Base-by-base conservation (phyloP, 1,284 basidiomycete genomes). In the Tremellales sp. region DNA sequence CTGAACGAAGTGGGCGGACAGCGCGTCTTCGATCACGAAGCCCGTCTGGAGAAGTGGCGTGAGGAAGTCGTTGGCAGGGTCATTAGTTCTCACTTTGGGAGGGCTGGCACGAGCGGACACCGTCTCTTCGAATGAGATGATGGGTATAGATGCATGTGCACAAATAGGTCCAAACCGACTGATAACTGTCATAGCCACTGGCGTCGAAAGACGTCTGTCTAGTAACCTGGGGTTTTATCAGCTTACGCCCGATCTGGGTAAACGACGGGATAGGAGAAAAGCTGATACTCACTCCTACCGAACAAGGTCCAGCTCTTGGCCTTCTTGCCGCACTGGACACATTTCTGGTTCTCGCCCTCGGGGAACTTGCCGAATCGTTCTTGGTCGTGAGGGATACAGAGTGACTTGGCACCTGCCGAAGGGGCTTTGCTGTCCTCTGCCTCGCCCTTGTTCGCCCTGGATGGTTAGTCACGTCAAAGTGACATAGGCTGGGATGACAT, bases 341-440 rank as follows among this genome's bases (percentile, higher is more conserved):
- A 96, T 70, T 87, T 89, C 75, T 87, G 82, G 48, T 88, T 84
- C 67, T 85, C 84, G 62, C 92, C 88, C 26, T 73, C 66, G 21
- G 70, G 68, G 67, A 73, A 73, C 35, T 81, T 76, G 13, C 84
- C 79, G 81, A 84, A 96, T 43, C 81, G 81, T 4, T 78, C 80
- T 76, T 98, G 94, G 68, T 97, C 89, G 70, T 94, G 94, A 15
- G 96, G 94, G 78, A 98, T 97, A 64, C 87, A 89, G 11, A 99
- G 84, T 5, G 90, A 92, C 76, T 99, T 99, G 55, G 96, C 96
- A 46, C 94, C 94, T 27, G 94, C 92, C n/a, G 90, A 94, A 0
- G 94, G 96, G 19, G 93, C 93, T 29, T 89, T 85, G 70, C 91
- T 89, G 68, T 97, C 92, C 65, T 88, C 85, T 21, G 87, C 87